Conservation (phyloP, 116 monocot genomes). For the Papilionanthe hybrid region DNA sequence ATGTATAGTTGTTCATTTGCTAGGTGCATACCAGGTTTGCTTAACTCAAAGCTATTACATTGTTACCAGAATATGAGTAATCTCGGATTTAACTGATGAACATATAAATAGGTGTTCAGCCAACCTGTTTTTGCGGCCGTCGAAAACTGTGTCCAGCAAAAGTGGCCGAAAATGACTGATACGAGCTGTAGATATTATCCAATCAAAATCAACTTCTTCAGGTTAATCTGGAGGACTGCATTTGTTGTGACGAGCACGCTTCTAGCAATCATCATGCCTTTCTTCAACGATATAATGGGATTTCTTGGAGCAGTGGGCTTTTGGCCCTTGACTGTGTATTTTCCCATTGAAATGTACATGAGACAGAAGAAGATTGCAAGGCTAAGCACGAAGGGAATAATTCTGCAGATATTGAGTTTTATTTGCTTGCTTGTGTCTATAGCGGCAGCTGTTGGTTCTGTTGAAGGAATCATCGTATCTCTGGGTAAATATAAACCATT, state of each 20-base stretch:
- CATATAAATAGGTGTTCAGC: conserved; percentile 29
- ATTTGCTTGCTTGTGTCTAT: conserved; percentile 41
- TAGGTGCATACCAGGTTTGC: conserved; percentile 67
- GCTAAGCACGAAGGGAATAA: conserved; percentile 20
- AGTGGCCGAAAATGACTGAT: conserved; percentile 19
- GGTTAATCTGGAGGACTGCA: conserved; percentile 37
- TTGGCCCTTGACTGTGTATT: conserved; percentile 63
- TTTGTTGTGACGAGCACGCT: conserved; percentile 40
- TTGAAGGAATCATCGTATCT: conserved; percentile 26
- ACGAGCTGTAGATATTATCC: neutral
- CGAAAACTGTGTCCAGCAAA: conserved; percentile 13
- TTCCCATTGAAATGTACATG: conserved; percentile 56
- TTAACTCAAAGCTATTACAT: neutral
- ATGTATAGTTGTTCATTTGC: conserved; percentile 49
- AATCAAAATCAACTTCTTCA: conserved; percentile 23
- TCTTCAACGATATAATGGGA: conserved; percentile 53
- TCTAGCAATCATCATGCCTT: conserved; percentile 50
- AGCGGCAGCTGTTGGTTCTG: conserved; percentile 33
- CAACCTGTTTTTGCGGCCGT: conserved; percentile 46
- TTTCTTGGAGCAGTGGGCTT: conserved; percentile 44
- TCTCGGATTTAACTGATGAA: neutral
- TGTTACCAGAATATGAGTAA: neutral
- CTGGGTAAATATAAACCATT: conserved; percentile 44
- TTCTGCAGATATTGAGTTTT: conserved; percentile 33
- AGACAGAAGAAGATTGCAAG: conserved; percentile 16